Evolutionary conservation across 768 basidiomycete genomes (phyloP), one percentile per base, ranked within the genome.

Genomic region (Sarcodon aspratus): DNA sequence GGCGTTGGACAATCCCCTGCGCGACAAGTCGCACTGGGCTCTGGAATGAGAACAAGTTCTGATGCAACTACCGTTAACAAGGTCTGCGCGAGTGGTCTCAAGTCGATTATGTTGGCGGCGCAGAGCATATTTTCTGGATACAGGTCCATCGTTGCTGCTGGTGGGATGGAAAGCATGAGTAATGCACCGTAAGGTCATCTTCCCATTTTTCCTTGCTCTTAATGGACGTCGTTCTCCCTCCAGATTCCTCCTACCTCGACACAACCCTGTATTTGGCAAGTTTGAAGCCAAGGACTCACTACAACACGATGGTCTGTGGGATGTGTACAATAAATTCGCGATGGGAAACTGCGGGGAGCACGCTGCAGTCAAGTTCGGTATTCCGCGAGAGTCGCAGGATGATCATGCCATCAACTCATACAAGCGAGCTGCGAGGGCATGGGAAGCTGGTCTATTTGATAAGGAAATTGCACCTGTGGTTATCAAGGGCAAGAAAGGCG

Each of bases 61-160:
- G 96, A 99, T 69, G 94, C 95, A 17, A 98, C 96, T 35, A 99
- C 96, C 45, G 82, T 99, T 71, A 99, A 99, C 80, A 99, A 99
- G 72, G 96, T 99, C 65, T 99, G 96, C 66, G 96, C 96, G 6
- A 93, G 89, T 48, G 96, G 96, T 52, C 72, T 99, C 76, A 98
- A 98, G 69, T 76, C 94, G 31, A 79, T 98, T 69, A 96, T 92
- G 66, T 74, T 98, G 53, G 96, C 91, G 49, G 76, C 91, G 27
- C 96, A 98, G 71, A 79, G 76, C 59, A 91, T 99, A 59, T 76
- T 82, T 63, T 74, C 82, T 18, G 96, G 96, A 46, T 81, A 95
- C 62, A 81, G 85, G 51, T 79, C 68, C 36, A 78, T 96, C 45
- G 85, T 96, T 57, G 90, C 82, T 21, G 94, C 94, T 49, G 96